Percentiles rank a stretch among this genome's conserved stretches.
These are phyloP conservation scores for Cladosporium sp. DNA, from an alignment of 2,329 filamentous ascomycete species.

Conservation along the genomic window DNA sequence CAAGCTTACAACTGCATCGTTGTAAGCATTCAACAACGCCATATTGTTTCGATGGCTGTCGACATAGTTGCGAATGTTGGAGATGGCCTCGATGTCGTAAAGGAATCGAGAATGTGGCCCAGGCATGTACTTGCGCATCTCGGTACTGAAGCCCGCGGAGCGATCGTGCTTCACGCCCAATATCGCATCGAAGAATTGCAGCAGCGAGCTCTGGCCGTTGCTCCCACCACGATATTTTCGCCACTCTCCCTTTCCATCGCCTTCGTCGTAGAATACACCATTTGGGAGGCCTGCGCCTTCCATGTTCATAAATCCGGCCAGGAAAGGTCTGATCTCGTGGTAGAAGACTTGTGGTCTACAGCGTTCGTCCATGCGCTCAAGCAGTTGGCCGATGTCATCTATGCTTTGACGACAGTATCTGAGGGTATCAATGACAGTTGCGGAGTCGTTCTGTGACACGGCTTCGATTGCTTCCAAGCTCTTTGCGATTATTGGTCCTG, in stretches of 20 bases:
- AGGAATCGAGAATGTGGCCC: slow-evolving; percentile 54
- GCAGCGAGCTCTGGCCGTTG: slow-evolving; percentile 56
- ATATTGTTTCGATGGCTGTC: slow-evolving; percentile 36
- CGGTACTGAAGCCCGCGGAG: slow-evolving; percentile 30
- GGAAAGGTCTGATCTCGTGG: slow-evolving; percentile 52
- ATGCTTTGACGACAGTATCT: slow-evolving; percentile 44
- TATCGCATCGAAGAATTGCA: slow-evolving; percentile 56
- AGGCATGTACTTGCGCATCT: slow-evolving; percentile 59
- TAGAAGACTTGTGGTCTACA: slow-evolving; percentile 53
- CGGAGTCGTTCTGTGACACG: slow-evolving; percentile 39
- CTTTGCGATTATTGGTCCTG: slow-evolving; percentile 46
- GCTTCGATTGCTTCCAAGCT: slow-evolving; percentile 52
- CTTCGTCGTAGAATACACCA: slow-evolving; percentile 55
- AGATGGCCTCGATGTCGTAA: slow-evolving; percentile 44
- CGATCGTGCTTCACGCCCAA: slow-evolving; percentile 50
- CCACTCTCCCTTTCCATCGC: slow-evolving; percentile 51
- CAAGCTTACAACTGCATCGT: slow-evolving; percentile 47
- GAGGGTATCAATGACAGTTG: slow-evolving; percentile 43
- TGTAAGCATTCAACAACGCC: slow-evolving; percentile 46
- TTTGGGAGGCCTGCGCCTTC: slow-evolving; percentile 50
- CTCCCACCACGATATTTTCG: slow-evolving; percentile 54
- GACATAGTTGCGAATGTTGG: slow-evolving; percentile 50
- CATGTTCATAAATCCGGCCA: slow-evolving; percentile 58
- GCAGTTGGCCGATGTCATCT: slow-evolving; percentile 42
- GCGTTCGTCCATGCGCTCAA: slow-evolving; percentile 54